Percentiles rank a stretch among this genome's conserved stretches.
phyloP scores from a whole-genome alignment of 176 grass and related monocot species.

The Carex scoparia region DNA sequence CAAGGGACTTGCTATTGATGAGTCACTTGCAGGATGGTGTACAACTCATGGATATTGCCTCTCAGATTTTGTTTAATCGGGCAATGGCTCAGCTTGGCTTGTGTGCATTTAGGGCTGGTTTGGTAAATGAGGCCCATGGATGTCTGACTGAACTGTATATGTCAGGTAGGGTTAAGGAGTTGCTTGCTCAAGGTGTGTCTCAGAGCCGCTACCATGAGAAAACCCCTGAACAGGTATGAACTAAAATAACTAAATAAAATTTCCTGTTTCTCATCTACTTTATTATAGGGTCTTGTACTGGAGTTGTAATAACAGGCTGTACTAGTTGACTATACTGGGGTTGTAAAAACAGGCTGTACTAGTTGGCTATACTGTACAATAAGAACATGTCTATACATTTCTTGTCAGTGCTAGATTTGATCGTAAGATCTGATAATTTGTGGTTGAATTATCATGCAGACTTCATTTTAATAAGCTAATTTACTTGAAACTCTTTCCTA shows the following conservation, averaged over 20 bases:
- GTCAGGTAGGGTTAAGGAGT: slow-evolving; percentile 82
- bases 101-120: slow-evolving; percentile 84
- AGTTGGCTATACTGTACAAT: neutral
- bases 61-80: slow-evolving; percentile 88
- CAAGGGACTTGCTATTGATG: slow-evolving; percentile 91
- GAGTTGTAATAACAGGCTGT: neutral
- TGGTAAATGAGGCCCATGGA: slow-evolving; percentile 75
- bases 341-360: neutral
- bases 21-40: slow-evolving; percentile 92
- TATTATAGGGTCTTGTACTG: neutral
- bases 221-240: slow-evolving; percentile 87
- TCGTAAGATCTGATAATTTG: neutral
- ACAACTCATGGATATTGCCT: slow-evolving; percentile 94
- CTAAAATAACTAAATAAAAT: neutral
- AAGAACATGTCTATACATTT: neutral
- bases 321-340: neutral
- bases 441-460: neutral
- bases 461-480: neutral
- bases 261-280: neutral
- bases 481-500: neutral
- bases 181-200: slow-evolving; percentile 86
- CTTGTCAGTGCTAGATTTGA: neutral
- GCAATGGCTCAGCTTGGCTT: slow-evolving; percentile 88
- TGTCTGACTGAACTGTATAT: slow-evolving; percentile 84
- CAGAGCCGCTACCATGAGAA: slow-evolving; percentile 95